Evolutionary conservation across 441 rosid genomes (phyloP).

Genomic region (Croton laevigatus): DNA sequence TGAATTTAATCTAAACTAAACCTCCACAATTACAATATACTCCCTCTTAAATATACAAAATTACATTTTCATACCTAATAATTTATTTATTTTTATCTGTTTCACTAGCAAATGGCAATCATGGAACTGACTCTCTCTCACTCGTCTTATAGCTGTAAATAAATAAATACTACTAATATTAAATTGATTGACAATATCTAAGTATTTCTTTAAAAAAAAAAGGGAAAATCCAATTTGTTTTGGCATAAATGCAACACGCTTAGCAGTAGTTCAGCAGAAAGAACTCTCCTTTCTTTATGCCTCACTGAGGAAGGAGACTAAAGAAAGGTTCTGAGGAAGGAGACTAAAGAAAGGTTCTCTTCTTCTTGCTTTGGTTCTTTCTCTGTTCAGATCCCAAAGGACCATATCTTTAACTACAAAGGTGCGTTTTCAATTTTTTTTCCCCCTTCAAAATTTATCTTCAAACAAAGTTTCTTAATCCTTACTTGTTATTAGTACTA

Average conservation of each 20-base stretch:
- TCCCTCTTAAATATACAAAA: background rate
- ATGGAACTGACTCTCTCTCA: background rate
- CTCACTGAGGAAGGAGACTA: background rate
- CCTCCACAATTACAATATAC: background rate
- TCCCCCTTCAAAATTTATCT: background rate
- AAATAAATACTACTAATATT: background rate
- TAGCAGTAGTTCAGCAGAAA: background rate
- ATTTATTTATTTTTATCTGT: background rate
- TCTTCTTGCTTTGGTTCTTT: background rate
- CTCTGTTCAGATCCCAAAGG: background rate
- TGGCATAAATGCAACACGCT: conserved; percentile 7
- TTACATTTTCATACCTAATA: background rate
- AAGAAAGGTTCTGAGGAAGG: too few relatives aligned
- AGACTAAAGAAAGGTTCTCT: background rate
- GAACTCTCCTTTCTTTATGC: background rate
- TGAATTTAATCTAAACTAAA: background rate
- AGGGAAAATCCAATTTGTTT: background rate
- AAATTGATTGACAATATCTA: background rate
- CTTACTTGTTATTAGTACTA: background rate
- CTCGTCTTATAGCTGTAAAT: conserved; percentile 1
- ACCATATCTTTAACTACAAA: background rate
- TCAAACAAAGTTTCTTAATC: background rate
- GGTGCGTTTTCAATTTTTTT: background rate
- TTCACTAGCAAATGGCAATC: background rate
- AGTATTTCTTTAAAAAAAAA: background rate